Base-by-base conservation (phyloP, 164 flowering plant species). In the Kingdonia uniflora region DNA sequence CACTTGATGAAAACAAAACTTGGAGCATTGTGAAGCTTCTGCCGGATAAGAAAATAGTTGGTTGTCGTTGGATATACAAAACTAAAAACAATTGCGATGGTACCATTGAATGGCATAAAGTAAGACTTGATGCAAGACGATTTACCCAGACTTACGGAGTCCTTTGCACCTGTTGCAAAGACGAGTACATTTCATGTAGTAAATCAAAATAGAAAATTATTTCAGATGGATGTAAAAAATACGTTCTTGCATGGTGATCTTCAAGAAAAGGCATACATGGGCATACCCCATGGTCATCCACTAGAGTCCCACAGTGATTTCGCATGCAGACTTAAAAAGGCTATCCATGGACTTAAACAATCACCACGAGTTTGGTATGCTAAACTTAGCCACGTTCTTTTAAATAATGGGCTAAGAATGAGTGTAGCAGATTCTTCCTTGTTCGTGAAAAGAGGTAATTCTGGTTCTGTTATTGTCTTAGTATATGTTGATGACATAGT, bases 291-390 rank as follows among this genome's bases (percentile, higher is more conserved):
- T 14, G 17, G 19, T 12, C 19, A 49, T 24, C 43, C 26, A 2
- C 17, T 19, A 52, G 55, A 52, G 15, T 10, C 55, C 17, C 4
- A 37, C 20, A 11, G 1, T 0, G 43, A 14, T 19, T 1, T 52
- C 0, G 44, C 1, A 1, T 52, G 17, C 29, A 52, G 35, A n/a
- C 13, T 52, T 2, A 19, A 52, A 14, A 52, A 52, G 55, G 26
- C 44, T 0, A 52, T 52, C 2, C 35, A 52, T 20, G 26, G 55
- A 1, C 44, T 52, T 1, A 39, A 52, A 21, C 55, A 52, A 21
- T 52, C 45, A 7, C 56, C 38, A 2, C 15, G 45, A 53, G 44
- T 43, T 6, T 53, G 56, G 56, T 38, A 39, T 40, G 33, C n/a
- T 20, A 53, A 38, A 22, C 29, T 53, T 38, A 19, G 45, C 22